Conservation (phyloP, 805 yeast species). For the Ogataea kodamae region DNA sequence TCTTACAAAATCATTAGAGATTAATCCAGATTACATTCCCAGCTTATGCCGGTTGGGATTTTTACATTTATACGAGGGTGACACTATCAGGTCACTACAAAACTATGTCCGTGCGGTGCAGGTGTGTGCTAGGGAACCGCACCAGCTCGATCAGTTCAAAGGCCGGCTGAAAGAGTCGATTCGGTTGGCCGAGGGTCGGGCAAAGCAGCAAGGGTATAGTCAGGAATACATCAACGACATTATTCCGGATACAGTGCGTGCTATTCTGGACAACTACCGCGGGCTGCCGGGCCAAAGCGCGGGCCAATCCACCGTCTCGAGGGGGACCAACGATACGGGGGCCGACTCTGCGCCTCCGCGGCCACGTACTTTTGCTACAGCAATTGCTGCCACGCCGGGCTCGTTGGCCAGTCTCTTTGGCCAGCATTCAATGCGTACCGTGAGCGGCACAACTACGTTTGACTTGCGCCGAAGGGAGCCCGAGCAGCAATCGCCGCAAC, state of each 20-base stretch:
- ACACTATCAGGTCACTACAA: slow-evolving; percentile 35
- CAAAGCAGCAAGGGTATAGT: slow-evolving; percentile 33
- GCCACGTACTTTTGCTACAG: slow-evolving; percentile 17
- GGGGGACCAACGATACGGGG: slow-evolving; percentile 12
- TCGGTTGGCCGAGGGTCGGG: slow-evolving; percentile 29
- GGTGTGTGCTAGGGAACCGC: slow-evolving; percentile 17
- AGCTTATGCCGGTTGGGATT: slow-evolving; percentile 39
- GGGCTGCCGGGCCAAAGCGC: slow-evolving; percentile 7
- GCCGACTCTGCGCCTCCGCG: slow-evolving; percentile 12
- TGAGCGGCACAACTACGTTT: slow-evolving; percentile 10
- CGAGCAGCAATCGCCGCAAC: slow-evolving; percentile 2
- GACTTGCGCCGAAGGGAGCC: slow-evolving; percentile 9
- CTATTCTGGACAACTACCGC: slow-evolving; percentile 20
- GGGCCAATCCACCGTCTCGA: slow-evolving; percentile 16
- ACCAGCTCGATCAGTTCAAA: slow-evolving; percentile 24
- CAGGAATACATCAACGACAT: slow-evolving; percentile 28
- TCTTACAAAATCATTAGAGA: slow-evolving; percentile 29
- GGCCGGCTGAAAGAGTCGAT: slow-evolving; percentile 28
- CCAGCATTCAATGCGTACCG: slow-evolving; percentile 4
- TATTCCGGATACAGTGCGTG: slow-evolving; percentile 25
- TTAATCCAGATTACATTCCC: slow-evolving; percentile 36
- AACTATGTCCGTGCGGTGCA: slow-evolving; percentile 36
- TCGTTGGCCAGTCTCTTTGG: slow-evolving; percentile 16
- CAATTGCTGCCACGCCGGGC: slow-evolving; percentile 16
- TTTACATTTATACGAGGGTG: slow-evolving; percentile 34